Conservation (phyloP, 257 asterid genomes). For the Rehmannia glutinosa region DNA sequence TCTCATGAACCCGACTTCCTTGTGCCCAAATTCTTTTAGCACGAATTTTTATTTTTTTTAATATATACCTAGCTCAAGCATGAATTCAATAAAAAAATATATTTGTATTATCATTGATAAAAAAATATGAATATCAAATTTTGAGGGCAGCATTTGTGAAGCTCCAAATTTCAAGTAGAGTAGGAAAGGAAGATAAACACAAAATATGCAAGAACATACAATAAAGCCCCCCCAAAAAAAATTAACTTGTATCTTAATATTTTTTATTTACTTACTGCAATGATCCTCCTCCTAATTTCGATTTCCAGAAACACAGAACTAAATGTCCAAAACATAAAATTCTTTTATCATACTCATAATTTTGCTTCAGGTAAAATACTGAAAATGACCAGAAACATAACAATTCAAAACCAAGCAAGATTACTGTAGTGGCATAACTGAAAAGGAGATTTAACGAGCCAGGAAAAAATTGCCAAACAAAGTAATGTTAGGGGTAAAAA, state of each 20-base stretch:
- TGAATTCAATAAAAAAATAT: too few species aligned
- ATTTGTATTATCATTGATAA: too few species aligned
- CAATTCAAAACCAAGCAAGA: background rate
- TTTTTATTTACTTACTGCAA: background rate
- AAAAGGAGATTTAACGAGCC: background rate
- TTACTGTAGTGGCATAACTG: background rate
- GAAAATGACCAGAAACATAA: background rate
- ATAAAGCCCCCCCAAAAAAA: background rate
- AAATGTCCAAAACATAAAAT: background rate
- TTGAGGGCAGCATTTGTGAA: too few species aligned
- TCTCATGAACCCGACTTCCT: too few species aligned
- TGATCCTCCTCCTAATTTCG: background rate
- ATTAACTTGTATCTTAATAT: too few species aligned
- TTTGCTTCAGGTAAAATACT: background rate
- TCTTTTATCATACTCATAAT: background rate
- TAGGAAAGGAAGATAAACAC: background rate
- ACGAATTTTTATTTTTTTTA: too few species aligned
- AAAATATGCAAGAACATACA: background rate
- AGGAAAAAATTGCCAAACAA: too few species aligned
- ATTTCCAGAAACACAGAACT: background rate
- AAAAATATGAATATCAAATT: too few species aligned
- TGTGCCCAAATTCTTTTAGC: too few species aligned
- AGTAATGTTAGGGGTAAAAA: background rate
- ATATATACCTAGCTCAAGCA: too few species aligned
- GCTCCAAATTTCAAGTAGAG: background rate